These are phyloP conservation scores for Hordeum pubiflorum DNA, from an alignment of 202 grass and related monocot genomes.

Conservation along the genomic window DNA sequence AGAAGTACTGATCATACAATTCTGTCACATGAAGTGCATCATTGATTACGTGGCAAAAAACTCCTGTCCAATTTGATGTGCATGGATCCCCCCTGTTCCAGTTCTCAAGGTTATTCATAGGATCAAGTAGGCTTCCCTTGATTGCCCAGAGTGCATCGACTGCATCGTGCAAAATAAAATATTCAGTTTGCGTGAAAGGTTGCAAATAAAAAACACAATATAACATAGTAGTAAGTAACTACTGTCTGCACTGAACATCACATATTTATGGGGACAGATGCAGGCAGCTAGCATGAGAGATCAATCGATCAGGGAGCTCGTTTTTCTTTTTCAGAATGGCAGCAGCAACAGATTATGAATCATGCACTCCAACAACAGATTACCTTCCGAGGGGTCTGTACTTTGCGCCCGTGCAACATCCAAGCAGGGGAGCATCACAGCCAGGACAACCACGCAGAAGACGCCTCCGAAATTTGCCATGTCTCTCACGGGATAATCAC, in stretches of 20 bases:
- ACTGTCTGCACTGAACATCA: neutral
- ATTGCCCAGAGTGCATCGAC: slow-evolving; percentile 57
- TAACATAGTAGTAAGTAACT: neutral
- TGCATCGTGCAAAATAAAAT: slow-evolving; percentile 28
- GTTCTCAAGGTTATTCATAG: slow-evolving; percentile 50
- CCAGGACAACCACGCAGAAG: neutral
- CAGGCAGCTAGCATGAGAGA: neutral
- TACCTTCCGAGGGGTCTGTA: slow-evolving; percentile 40
- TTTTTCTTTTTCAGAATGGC: too few species aligned
- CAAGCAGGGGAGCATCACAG: slow-evolving; percentile 29
- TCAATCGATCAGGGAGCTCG: too few species aligned
- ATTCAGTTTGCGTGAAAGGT: slow-evolving; percentile 1
- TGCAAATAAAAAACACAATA: neutral
- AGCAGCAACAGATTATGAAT: neutral
- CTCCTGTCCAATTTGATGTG: slow-evolving; percentile 75
- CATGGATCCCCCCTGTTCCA: slow-evolving; percentile 89
- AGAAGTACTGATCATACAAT: slow-evolving; percentile 54
- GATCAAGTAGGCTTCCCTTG: slow-evolving; percentile 60
- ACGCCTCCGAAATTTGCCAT: slow-evolving; percentile 21
- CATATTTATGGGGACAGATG: neutral
- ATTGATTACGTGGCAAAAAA: slow-evolving; percentile 62
- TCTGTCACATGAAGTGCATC: slow-evolving; percentile 73
- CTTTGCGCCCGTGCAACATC: slow-evolving; percentile 17
- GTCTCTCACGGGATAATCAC: neutral
- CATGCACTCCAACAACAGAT: neutral